Evolutionary conservation across 371 early-diverging fungal species (phyloP).

Genomic region (Mucor irregularis): DNA sequence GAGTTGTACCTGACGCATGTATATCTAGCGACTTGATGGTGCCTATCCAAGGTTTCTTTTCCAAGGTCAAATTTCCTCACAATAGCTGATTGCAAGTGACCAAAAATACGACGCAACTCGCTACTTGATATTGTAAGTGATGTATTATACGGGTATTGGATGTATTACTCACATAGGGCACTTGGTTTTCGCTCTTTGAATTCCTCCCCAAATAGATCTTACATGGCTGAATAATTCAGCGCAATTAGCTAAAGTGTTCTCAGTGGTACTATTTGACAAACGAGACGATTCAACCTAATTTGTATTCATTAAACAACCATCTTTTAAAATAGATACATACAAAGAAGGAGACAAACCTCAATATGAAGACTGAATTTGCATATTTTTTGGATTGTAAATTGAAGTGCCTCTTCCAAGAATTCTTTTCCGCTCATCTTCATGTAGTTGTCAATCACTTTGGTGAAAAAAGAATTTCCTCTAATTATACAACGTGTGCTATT

Average conservation of each 20-base stretch:
- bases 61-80: constrained; percentile 33
- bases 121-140: no score
- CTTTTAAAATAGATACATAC: background rate
- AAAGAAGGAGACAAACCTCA: constrained; percentile 21
- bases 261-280: constrained; percentile 12
- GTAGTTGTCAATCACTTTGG: constrained; percentile 79
- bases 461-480: constrained; percentile 78
- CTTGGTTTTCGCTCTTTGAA: constrained; percentile 25
- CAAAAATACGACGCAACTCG: constrained; percentile 53
- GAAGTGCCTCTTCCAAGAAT: constrained; percentile 73
- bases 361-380: constrained; percentile 50
- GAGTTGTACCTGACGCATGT: constrained; percentile 48
- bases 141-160: no score
- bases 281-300: constrained; percentile 29
- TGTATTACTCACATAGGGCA: constrained; percentile 26
- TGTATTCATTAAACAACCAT: background rate
- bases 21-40: constrained; percentile 41
- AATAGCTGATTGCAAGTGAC: constrained; percentile 46
- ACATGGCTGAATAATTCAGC: constrained; percentile 17
- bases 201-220: constrained; percentile 18
- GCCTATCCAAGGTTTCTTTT: constrained; percentile 19
- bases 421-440: constrained; percentile 77
- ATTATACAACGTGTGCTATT: no score
- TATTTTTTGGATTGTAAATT: constrained; percentile 60
- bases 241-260: constrained; percentile 15